Base-by-base conservation (phyloP, 441 rosid species). In the Pelargonium australe region DNA sequence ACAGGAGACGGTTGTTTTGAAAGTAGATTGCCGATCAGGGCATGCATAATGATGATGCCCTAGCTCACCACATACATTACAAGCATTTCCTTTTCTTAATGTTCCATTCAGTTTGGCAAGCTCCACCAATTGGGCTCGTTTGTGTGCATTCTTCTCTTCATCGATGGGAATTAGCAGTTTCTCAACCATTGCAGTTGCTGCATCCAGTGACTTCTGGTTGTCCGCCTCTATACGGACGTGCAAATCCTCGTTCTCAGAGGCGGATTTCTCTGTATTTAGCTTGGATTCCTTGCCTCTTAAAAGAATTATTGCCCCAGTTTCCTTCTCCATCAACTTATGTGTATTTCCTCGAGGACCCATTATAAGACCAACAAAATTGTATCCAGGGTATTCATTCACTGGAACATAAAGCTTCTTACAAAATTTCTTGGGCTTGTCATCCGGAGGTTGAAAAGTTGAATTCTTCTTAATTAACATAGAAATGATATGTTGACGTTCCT, bases 261-360 rank as follows among this genome's bases (percentile, higher is more conserved):
- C 67, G 68, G 8, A 44, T 25, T 71, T 74, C 40, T 65, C 44
- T 61, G 37, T 40, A 10, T 63, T 58, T 0, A 9, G 0, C 2
- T 51, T 64, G 63, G 66, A 74, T 19, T 70, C 81, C 7, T 58
- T 20, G 3, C 81, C 81, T 55, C 78, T 74, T 57, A 74, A 41
- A 44, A 64, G 37, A 74, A 78, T 78, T 73, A 47, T 78, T 45
- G 81, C 78, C 37, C 78, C 72, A 2, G 73, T 75, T 72, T 75
- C 76, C 64, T 44, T 72, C 68, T 75, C 78, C 76, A 78, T 78
- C 25, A 71, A 75, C 74, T 78, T 78, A 13, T 61, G 72, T 16
- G 76, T 68, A 61, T 69, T 75, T 45, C 78, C 81, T 0, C 49
- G 43, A 65, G 76, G 78, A 57, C 81, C 81, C 63, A 78, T 68